Evolutionary conservation across 78 protist genomes (phyloP), one percentile per base, ranked within the genome.

Genomic region (Thecamonas trahens): DNA sequence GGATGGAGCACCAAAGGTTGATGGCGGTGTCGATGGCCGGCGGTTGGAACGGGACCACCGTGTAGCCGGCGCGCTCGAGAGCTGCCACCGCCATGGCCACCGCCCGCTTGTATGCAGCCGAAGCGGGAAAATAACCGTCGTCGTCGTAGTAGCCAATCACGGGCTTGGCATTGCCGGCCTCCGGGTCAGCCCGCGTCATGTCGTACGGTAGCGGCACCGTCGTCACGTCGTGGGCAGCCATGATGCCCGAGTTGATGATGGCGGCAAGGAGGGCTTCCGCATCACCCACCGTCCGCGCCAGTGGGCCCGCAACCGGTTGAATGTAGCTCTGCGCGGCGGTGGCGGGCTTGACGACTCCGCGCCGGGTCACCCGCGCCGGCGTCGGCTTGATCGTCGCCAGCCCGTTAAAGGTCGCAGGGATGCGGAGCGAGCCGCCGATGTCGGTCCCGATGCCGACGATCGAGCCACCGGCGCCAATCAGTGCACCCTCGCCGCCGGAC

Each of bases 371-470:
- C 14, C 59, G 59, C 13, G 31, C 29, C 29, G 59, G 31, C 29
- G 71, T 66, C 4, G 71, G 58, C 31, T n/a, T 1, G 59, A 66
- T 0, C 13, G 59, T 59, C 31, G 2, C 28, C 26, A 66, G 2
- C 20, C 61, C 55, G 58, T 40, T 31, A 37, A 14, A 47, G 35
- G 55, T 5, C 39, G 71, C 71, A 2, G 82, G 82, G 26, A 57
- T 47, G 29, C 73, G 60, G 37, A 77, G 37, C n/a, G 75, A 67
- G 34, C 82, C 82, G 29, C 70, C 69, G n/a, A 69, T 67, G 44
- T 77, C 82, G n/a, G 75, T 70, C 1, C 75, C 82, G 20, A 77
- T 1, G 24, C 73, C 82, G 22, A 68, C 0, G 4, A 2, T 31
- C 34, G 50, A 62, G 8, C 22, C 62, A 18, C 68, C 61, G 26